Evolutionary conservation across 1,139 yeast genomes (phyloP).

Genomic region (Zygosaccharomyces pseudobailii): DNA sequence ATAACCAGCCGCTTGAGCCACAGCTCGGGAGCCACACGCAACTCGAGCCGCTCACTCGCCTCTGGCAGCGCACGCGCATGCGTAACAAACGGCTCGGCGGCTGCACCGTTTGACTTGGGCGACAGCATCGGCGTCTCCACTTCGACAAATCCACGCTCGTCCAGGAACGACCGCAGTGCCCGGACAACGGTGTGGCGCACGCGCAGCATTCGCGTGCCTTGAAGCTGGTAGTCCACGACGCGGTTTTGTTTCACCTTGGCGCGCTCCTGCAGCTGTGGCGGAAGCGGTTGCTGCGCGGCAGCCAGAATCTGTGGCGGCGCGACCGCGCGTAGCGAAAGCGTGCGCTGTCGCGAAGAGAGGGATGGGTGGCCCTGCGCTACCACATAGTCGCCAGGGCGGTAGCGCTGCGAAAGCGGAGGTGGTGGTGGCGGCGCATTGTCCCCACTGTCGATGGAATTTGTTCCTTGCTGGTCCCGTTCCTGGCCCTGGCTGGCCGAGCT

Average conservation of each 20-base stretch:
- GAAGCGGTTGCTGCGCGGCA: slow-evolving; percentile 69
- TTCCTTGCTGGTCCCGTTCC: background rate
- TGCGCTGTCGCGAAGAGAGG: slow-evolving; percentile 62
- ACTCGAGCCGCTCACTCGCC: slow-evolving; percentile 42
- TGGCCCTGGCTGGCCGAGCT: background rate
- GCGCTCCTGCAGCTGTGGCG: slow-evolving; percentile 53
- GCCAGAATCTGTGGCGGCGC: slow-evolving; percentile 49
- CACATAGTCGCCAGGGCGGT: slow-evolving; percentile 59
- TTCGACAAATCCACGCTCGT: slow-evolving; percentile 58
- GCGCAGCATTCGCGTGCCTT: slow-evolving; percentile 45
- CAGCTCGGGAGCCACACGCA: slow-evolving; percentile 90
- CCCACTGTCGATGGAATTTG: background rate
- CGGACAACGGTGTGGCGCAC: slow-evolving; percentile 52
- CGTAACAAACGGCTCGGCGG: slow-evolving; percentile 78
- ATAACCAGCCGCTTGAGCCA: slow-evolving; percentile 84
- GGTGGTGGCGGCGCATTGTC: slow-evolving; percentile 10
- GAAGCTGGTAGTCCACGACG: slow-evolving; percentile 69
- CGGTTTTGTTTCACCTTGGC: slow-evolving; percentile 61
- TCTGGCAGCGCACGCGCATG: slow-evolving; percentile 43
- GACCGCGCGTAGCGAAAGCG: slow-evolving; percentile 59
- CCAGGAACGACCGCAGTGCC: slow-evolving; percentile 54
- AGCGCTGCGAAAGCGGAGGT: slow-evolving; percentile 26
- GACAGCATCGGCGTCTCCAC: slow-evolving; percentile 85
- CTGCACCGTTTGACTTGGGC: slow-evolving; percentile 76
- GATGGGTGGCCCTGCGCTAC: slow-evolving; percentile 67